Evolutionary conservation across 306 rosid genomes (phyloP).

Genomic region (Trifolium fragiferum): DNA sequence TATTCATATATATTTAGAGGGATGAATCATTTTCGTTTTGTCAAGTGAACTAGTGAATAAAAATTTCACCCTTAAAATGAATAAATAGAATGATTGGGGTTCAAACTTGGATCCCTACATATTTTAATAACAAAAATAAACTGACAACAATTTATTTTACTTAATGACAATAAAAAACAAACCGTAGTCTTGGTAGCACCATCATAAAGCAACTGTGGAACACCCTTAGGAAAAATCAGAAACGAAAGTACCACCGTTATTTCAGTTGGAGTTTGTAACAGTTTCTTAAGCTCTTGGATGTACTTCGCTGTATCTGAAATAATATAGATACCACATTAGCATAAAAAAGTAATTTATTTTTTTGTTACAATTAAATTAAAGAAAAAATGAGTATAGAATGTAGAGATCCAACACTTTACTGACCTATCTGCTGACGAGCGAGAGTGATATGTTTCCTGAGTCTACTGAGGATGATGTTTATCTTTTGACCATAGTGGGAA

Average conservation of each 20-base stretch:
- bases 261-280: slow-evolving; percentile 54
- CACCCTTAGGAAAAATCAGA: slow-evolving; percentile 46
- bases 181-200: slow-evolving; percentile 57
- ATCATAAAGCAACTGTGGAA: slow-evolving; percentile 51
- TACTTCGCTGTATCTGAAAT: slow-evolving; percentile 40
- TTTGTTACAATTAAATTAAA: not conserved
- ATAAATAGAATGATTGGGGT: too few species aligned
- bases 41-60: too few species aligned
- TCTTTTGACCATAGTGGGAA: slow-evolving; percentile 64
- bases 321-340: not conserved
- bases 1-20: too few species aligned
- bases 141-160: not conserved
- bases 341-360: not conserved
- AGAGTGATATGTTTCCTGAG: slow-evolving; percentile 50
- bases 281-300: slow-evolving; percentile 23
- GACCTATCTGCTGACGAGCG: slow-evolving; percentile 57
- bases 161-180: not conserved
- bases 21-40: too few species aligned
- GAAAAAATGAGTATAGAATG: too few species aligned
- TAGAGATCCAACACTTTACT: too few species aligned
- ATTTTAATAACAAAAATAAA: too few species aligned
- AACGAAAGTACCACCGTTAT: slow-evolving; percentile 44
- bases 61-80: too few species aligned
- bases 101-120: too few species aligned
- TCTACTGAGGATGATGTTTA: slow-evolving; percentile 59